phyloP scores from a whole-genome alignment of 2,329 filamentous ascomycete genomes.

The Lasiodiplodia theobromae region DNA sequence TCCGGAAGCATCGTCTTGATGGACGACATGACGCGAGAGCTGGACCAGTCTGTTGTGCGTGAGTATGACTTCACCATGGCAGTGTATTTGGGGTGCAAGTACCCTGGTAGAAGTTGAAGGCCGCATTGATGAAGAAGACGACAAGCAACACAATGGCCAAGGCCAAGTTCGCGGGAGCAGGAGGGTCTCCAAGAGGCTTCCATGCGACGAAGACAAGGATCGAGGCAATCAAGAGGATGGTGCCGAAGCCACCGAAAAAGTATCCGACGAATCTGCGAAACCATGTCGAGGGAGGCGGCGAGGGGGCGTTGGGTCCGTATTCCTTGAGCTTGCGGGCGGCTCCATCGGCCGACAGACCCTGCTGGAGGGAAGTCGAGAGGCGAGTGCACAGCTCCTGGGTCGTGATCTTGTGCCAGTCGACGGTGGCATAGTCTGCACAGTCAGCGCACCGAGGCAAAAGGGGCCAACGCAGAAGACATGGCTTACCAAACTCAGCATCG shows the following conservation, averaged over 20 bases:
- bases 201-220: conserved; percentile 79
- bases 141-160: conserved; percentile 75
- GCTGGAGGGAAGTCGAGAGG: conserved; percentile 61
- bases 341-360: conserved; percentile 68
- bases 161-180: conserved; percentile 72
- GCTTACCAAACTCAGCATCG: conserved; percentile 43
- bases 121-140: conserved; percentile 68
- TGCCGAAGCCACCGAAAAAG: conserved; percentile 79
- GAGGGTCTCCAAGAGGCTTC: conserved; percentile 77
- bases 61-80: conserved; percentile 51
- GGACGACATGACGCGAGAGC: conserved; percentile 77
- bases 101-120: conserved; percentile 63
- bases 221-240: conserved; percentile 71
- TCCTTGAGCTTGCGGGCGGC: conserved; percentile 62
- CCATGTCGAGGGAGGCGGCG: conserved; percentile 68
- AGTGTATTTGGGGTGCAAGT: conserved; percentile 37
- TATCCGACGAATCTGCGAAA: conserved; percentile 69
- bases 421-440: conserved; percentile 51
- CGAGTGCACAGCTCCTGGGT: conserved; percentile 66
- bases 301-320: conserved; percentile 72
- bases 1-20: conserved; percentile 84
- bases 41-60: conserved; percentile 70
- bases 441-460: conserved; percentile 26
- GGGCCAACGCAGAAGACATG: background rate
- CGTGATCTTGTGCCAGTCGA: conserved; percentile 73